Evolutionary conservation across 768 basidiomycete genomes (phyloP).

Genomic region (Amanita thiersii): DNA sequence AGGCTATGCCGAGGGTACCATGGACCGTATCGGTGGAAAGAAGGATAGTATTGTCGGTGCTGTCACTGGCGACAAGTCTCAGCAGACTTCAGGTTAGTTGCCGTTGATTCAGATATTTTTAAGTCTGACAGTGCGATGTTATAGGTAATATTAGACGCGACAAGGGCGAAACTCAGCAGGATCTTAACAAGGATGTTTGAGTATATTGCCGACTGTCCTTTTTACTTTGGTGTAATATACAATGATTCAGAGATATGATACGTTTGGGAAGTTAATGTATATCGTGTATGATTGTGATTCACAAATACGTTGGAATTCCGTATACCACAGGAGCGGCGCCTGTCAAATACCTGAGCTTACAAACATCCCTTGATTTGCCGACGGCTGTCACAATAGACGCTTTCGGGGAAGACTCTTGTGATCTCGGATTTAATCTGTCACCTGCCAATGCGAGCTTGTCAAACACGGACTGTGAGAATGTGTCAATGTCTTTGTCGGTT

Average conservation of each 20-base stretch:
- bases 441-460: slow-evolving; percentile 51
- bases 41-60: slow-evolving; percentile 44
- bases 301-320: slow-evolving; percentile 87
- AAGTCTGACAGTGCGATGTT: background rate
- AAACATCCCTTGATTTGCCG: slow-evolving; percentile 66
- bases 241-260: background rate
- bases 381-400: slow-evolving; percentile 67
- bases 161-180: slow-evolving; percentile 48
- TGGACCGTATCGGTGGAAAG: slow-evolving; percentile 37
- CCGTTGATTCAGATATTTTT: background rate
- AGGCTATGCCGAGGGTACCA: slow-evolving; percentile 40
- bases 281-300: slow-evolving; percentile 2
- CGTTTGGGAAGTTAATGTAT: background rate
- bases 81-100: slow-evolving; percentile 32
- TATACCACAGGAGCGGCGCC: slow-evolving; percentile 94
- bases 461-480: slow-evolving; percentile 79
- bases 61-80: slow-evolving; percentile 38
- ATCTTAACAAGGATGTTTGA: slow-evolving; percentile 32
- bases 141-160: slow-evolving; percentile 46
- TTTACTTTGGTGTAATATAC: background rate
- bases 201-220: slow-evolving; percentile 1
- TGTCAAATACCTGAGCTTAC: slow-evolving; percentile 89
- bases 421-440: slow-evolving; percentile 17
- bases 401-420: slow-evolving; percentile 12
- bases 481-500: slow-evolving; percentile 95